Base-by-base conservation (phyloP, 768 basidiomycete genomes). In the Tylopilus sp. region DNA sequence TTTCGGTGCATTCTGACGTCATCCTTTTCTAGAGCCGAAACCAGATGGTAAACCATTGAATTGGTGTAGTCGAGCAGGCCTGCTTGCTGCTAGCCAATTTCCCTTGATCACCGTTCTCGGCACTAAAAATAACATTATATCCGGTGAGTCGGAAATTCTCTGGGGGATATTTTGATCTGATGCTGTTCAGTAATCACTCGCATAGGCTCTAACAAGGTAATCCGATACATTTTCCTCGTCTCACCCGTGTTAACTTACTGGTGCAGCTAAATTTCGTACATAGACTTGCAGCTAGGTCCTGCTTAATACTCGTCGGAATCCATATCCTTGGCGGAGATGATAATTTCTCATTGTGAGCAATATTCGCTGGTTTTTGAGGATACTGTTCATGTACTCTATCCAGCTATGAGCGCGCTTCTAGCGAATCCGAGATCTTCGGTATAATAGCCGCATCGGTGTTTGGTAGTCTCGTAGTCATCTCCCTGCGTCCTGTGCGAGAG, bases 401-500 rank as follows among this genome's bases (percentile, higher is more conserved):
- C 22, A n/a, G 60, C 11, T 60, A 54, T 17, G 11, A 21, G 18
- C 26, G 20, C n/a, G 38, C 47, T 23, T 47, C 51, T 3, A 25
- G 9, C 3, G 23, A 53, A 18, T 35, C 48, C 20, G 62, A 58
- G 50, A n/a, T 69, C 6, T 62, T 57, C 15, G 75, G 75, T 5
- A 47, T 74, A n/a, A 44, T 62, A 20, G 74, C 78, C 0, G 58
- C 67, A 3, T 61, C 64, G 9, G 55, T 73, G 0, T 71, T 81
- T 41, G 70, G 70, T 0, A 46, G 77, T 10, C 54, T 81, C 11
- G 69, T 62, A 41, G 28, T 81, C 21, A 51, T 78, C 18, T 76
- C 79, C 12, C 44, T 82, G 17, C 74, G 78, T 15, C 81, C 80
- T 0, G 52, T 83, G n/a, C 73, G 81, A 2, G 61, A 70, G n/a